Evolutionary conservation across 306 rosid species (phyloP).

Genomic region (Vigna unguiculata): DNA sequence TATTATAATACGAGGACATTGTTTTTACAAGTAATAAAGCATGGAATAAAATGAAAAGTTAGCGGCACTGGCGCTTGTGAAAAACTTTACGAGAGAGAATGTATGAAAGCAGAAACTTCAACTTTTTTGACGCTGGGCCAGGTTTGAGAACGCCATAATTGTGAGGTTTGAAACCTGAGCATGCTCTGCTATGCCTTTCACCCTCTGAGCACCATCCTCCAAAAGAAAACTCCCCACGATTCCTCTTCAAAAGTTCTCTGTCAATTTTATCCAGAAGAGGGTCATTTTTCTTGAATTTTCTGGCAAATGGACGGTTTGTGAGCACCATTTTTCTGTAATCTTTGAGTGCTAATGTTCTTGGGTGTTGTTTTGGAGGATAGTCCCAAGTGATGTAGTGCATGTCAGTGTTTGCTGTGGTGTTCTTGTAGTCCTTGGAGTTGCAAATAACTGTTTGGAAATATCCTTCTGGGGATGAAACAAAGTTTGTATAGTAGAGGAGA

Average conservation of each 20-base stretch:
- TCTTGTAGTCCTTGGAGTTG: conserved; percentile 71
- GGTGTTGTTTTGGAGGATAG: conserved; percentile 94
- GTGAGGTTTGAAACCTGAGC: conserved; percentile 57
- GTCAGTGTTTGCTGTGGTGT: conserved; percentile 83
- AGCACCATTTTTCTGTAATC: conserved; percentile 67
- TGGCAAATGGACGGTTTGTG: conserved; percentile 80
- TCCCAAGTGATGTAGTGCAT: conserved; percentile 94
- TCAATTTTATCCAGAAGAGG: conserved; percentile 74
- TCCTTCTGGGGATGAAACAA: conserved; percentile 92
- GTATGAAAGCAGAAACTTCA: conserved; percentile 56
- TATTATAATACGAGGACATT: too few relatives aligned
- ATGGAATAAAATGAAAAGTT: conserved; percentile 33
- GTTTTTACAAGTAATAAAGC: conserved; percentile 33
- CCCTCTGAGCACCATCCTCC: conserved; percentile 83
- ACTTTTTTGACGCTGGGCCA: conserved; percentile 72
- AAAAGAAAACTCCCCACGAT: conserved; percentile 50
- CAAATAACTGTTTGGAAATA: conserved; percentile 89
- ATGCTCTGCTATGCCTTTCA: conserved; percentile 38
- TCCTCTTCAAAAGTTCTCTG: conserved; percentile 69
- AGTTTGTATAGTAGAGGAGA: conserved; percentile 88
- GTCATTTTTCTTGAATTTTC: conserved; percentile 79
- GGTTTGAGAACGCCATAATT: conserved; percentile 68
- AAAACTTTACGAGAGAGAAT: conserved; percentile 51
- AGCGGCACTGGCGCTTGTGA: conserved; percentile 71
- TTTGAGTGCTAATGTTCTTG: conserved; percentile 68